Evolutionary conservation across 768 basidiomycete species (phyloP), one percentile per base, ranked within the genome.

Genomic region (Auriscalpium microsporum): DNA sequence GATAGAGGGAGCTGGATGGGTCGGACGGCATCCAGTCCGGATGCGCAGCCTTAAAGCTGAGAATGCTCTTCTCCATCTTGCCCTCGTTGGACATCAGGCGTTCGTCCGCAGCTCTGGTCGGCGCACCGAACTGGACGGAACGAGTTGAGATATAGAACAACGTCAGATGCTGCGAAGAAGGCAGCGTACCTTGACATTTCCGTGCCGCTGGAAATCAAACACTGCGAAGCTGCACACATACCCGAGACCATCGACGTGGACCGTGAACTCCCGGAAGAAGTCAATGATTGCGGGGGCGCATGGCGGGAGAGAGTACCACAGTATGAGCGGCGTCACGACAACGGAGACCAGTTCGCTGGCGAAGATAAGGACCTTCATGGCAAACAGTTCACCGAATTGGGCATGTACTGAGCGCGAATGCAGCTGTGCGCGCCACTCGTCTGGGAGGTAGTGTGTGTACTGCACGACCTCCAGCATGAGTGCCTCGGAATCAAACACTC

Each of bases 41-140:
- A 71, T 97, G 90, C 1, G 92, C 87, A 45, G 92, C 92, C 73
- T 94, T 95, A 78, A 96, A 96, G 65, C 89, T 91, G 35, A 95
- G 74, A 73, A 96, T 90, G 68, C 88, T 91, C 74, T 98, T 96
- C 76, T 99, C 96, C 94, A 99, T 97, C 78, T 99, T 99, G 37
- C 91, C 91, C 62, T 95, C 88, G 58, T 89, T 90, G 5, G 89
- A 90, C 63, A 88, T 76, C 77, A 88, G 85, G 56, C 82, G 82
- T 62, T 83, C 83, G 60, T 92, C 87, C 11, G 76, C 73, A 8
- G 78, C 79, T 40, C 75, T 71, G 4, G 81, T 77, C 1, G 91
- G 90, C 10, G 90, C 93, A n/a, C 92, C 92, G 63, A 91, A 94
- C 87, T 91, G 51, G 16, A 28, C 28, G 4, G 7, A 28, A 28